Conservation (phyloP, 805 yeast genomes). For the Saccharomyces kudriavzevii region DNA sequence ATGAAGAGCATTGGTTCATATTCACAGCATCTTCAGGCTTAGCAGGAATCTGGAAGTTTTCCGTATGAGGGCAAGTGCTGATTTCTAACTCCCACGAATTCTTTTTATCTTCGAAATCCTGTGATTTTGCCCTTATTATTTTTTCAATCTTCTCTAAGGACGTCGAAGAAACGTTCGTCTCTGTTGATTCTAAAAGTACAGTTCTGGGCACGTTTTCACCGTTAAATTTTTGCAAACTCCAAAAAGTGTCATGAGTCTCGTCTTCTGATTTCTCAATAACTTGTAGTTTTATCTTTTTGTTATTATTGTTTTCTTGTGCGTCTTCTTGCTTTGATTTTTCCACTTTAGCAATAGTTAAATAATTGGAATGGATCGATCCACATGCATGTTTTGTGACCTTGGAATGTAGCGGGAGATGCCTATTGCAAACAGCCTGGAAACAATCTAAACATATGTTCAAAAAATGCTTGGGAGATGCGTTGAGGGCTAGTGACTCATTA, state of each 20-base stretch:
- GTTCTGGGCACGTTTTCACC: neutral
- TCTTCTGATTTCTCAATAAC: slow-evolving; percentile 26
- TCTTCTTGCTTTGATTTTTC: slow-evolving; percentile 35
- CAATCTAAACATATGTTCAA: slow-evolving; percentile 70
- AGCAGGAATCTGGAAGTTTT: slow-evolving; percentile 38
- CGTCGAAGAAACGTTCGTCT: neutral
- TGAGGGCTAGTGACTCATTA: slow-evolving; percentile 20
- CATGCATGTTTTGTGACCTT: slow-evolving; percentile 18
- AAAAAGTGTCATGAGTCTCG: slow-evolving; percentile 24
- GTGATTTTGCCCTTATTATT: slow-evolving; percentile 25
- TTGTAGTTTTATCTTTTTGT: slow-evolving; percentile 28
- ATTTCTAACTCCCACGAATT: slow-evolving; percentile 91
- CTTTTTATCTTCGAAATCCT: slow-evolving; percentile 45
- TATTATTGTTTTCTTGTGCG: slow-evolving; percentile 21
- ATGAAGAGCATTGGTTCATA: slow-evolving; percentile 39
- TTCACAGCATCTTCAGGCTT: slow-evolving; percentile 22
- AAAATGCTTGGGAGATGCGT: slow-evolving; percentile 34
- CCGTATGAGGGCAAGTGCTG: slow-evolving; percentile 68
- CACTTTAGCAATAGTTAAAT: slow-evolving; percentile 49
- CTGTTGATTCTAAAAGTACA: slow-evolving; percentile 1
- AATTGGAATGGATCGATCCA: slow-evolving; percentile 46
- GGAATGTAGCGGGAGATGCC: slow-evolving; percentile 54
- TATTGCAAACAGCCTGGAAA: slow-evolving; percentile 60
- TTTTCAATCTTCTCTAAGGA: slow-evolving; percentile 11
- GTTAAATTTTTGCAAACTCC: slow-evolving; percentile 16